These are phyloP conservation scores for Gymnopilus dilepis DNA, from an alignment of 768 basidiomycete species.

Conservation along the genomic window DNA sequence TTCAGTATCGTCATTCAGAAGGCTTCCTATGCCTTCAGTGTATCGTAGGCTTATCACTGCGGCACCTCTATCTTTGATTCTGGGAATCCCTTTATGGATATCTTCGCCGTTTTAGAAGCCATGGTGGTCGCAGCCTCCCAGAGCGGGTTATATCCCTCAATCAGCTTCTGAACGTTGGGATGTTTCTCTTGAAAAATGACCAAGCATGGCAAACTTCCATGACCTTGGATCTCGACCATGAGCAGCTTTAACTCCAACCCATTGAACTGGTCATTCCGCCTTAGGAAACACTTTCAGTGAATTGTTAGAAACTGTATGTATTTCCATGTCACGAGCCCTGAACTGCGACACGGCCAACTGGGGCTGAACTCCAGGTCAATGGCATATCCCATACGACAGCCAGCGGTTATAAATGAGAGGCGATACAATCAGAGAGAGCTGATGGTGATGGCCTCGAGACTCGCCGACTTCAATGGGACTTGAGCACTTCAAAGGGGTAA, in stretches of 20 bases:
- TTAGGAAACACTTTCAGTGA: neutral
- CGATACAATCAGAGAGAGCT: neutral
- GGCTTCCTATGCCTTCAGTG: too few species aligned
- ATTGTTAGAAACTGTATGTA: neutral
- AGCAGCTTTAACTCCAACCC: neutral
- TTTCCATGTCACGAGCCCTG: neutral
- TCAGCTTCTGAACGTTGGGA: too few species aligned
- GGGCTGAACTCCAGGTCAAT: neutral
- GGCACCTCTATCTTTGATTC: neutral
- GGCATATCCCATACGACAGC: neutral
- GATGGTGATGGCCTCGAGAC: neutral
- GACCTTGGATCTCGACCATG: neutral
- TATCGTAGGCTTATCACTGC: too few species aligned
- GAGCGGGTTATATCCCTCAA: too few species aligned
- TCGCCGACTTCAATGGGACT: too few species aligned
- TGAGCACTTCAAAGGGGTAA: neutral
- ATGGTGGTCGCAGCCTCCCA: too few species aligned
- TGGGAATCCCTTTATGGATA: neutral
- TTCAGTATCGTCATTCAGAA: neutral
- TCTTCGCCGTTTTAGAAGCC: too few species aligned
- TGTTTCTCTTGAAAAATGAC: neutral
- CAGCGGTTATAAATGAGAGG: neutral
- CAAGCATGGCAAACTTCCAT: neutral
- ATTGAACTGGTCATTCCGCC: neutral
- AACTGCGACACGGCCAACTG: neutral